Conservation (phyloP, 2,329 filamentous ascomycete genomes). For the Emericellopsis atlantica region DNA sequence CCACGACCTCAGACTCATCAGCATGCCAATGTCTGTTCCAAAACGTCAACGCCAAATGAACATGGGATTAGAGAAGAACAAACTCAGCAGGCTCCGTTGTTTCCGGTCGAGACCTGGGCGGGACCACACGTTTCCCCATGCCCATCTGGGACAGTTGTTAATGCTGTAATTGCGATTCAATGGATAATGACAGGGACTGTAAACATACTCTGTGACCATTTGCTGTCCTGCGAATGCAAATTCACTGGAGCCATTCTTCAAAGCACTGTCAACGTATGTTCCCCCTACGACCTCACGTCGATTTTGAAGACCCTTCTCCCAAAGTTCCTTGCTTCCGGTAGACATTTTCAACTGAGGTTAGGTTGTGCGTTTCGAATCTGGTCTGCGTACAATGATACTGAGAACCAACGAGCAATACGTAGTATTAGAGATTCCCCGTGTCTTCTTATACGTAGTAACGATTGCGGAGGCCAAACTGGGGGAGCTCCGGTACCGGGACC, state of each 20-base stretch:
- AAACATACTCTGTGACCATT: conserved; percentile 38
- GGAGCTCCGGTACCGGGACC: too few species aligned
- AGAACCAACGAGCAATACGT: too few species aligned
- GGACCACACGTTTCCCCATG: conserved; percentile 51
- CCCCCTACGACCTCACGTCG: conserved; percentile 46
- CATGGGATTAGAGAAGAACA: conserved; percentile 20
- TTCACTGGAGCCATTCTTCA: conserved; percentile 34
- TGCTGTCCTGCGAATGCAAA: conserved; percentile 48
- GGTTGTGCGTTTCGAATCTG: too few species aligned
- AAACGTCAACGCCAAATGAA: neutral
- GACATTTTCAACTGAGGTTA: too few species aligned
- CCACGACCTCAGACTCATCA: conserved; percentile 45
- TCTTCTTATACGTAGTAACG: too few species aligned
- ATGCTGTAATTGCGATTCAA: neutral
- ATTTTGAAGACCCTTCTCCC: conserved; percentile 45
- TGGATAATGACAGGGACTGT: neutral
- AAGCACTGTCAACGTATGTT: conserved; percentile 42
- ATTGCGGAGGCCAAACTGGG: too few species aligned
- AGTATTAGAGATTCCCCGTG: too few species aligned
- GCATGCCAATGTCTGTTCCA: conserved; percentile 40
- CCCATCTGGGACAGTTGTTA: conserved; percentile 9
- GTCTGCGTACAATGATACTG: too few species aligned
- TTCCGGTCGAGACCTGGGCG: conserved; percentile 49
- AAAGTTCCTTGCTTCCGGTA: conserved; percentile 23
- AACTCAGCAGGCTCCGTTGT: conserved; percentile 31